A percentile compares a stretch with the other conserved stretches of the same genome.
Evolutionary conservation across 78 protist species (phyloP).

Genomic region (Speleostelium caveatum): DNA sequence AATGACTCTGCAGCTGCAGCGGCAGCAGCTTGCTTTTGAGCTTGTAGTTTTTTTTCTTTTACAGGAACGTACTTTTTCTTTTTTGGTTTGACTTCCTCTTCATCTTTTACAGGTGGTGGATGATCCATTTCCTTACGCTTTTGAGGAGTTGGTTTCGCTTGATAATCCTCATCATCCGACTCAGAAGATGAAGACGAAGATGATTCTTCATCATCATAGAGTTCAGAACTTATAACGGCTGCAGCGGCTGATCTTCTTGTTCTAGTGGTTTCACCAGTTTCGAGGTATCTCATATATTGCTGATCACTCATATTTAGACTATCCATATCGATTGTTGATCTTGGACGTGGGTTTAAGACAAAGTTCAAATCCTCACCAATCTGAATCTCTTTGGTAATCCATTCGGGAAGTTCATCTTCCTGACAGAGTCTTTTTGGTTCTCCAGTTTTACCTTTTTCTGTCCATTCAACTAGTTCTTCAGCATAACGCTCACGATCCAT

Average conservation of each 20-base stretch:
- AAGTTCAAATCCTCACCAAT: slow-evolving; percentile 55
- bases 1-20: neutral
- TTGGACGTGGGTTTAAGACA: neutral
- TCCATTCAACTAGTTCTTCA: slow-evolving; percentile 31
- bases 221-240: neutral
- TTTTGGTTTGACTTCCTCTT: slow-evolving; percentile 14
- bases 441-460: slow-evolving; percentile 15
- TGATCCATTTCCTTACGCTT: neutral
- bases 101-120: neutral
- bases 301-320: neutral
- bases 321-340: neutral
- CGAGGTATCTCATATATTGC: slow-evolving; percentile 14
- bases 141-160: slow-evolving; percentile 22
- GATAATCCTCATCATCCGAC: neutral
- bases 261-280: slow-evolving; percentile 40
- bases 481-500: slow-evolving; percentile 72
- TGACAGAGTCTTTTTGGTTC: slow-evolving; percentile 26
- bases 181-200: slow-evolving; percentile 10
- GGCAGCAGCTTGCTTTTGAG: neutral
- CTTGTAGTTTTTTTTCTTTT: neutral
- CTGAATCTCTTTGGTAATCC: slow-evolving; percentile 51
- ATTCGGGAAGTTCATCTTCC: slow-evolving; percentile 67
- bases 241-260: slow-evolving; percentile 7
- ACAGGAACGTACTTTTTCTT: slow-evolving; percentile 1
- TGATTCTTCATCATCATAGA: slow-evolving; percentile 14